Evolutionary conservation across 352 stramenopile species (phyloP).

Genomic region (Phytophthora citrophthora): DNA sequence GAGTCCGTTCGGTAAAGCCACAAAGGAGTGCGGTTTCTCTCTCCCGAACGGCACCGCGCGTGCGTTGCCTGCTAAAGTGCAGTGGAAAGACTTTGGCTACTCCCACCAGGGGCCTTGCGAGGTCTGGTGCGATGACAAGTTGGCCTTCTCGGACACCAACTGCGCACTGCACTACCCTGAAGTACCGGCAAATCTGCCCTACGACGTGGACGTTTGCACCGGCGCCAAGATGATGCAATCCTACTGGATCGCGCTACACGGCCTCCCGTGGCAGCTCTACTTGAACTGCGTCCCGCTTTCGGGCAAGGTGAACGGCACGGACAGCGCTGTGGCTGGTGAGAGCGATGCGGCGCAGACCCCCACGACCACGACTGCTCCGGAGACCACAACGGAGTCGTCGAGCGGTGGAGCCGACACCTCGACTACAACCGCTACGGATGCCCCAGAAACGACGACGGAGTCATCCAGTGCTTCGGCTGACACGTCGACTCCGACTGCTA

Average conservation of each 20-base stretch:
- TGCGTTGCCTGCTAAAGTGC: slow-evolving; percentile 31
- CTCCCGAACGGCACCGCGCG: slow-evolving; percentile 34
- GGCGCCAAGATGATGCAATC: slow-evolving; percentile 47
- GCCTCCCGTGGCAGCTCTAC: slow-evolving; percentile 67
- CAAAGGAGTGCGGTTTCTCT: slow-evolving; percentile 36
- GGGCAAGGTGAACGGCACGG: slow-evolving; percentile 15
- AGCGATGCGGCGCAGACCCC: slow-evolving; percentile 1
- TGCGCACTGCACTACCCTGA: slow-evolving; percentile 47
- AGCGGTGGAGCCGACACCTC: slow-evolving; percentile 1
- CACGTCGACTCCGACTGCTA: slow-evolving; percentile 10
- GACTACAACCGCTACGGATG: slow-evolving; percentile 9
- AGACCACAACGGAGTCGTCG: slow-evolving; percentile 3
- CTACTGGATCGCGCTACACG: slow-evolving; percentile 70
- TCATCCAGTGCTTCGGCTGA: slow-evolving; percentile 12
- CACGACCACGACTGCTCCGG: slow-evolving; percentile 8
- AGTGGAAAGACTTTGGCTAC: slow-evolving; percentile 41
- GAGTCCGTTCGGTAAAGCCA: slow-evolving; percentile 31
- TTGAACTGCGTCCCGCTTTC: slow-evolving; percentile 39
- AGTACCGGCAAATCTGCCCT: slow-evolving; percentile 40
- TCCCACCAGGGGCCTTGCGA: slow-evolving; percentile 67
- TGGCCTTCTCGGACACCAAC: slow-evolving; percentile 46
- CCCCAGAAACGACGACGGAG: slow-evolving; percentile 3
- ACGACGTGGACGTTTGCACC: slow-evolving; percentile 45
- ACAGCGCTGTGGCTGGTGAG: slow-evolving; percentile 2
- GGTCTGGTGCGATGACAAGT: slow-evolving; percentile 62